phyloP scores from a whole-genome alignment of 306 rosid genomes.

The Begonia loranthoides region DNA sequence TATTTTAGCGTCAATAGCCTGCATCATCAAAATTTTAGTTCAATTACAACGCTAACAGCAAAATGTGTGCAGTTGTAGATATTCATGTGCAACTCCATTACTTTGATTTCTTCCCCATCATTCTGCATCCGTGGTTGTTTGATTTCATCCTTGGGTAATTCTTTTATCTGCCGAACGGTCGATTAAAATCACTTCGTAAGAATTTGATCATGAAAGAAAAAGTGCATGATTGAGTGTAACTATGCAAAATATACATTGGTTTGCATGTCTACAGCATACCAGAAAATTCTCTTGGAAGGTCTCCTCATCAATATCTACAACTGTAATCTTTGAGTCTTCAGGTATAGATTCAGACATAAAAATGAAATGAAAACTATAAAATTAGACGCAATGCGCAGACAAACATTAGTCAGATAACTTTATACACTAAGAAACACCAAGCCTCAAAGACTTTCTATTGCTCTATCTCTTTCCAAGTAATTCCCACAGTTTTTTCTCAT shows the following conservation, averaged over 20 bases:
- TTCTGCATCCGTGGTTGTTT: slow-evolving; percentile 18
- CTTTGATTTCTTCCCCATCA: slow-evolving; percentile 42
- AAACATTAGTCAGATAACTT: neutral
- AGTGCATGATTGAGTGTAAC: neutral
- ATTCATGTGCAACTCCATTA: slow-evolving; percentile 10
- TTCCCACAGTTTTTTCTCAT: too few species aligned
- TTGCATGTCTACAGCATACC: slow-evolving; percentile 21
- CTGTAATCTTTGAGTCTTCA: slow-evolving; percentile 18
- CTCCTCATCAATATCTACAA: slow-evolving; percentile 33
- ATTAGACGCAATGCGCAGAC: neutral
- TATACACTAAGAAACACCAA: too few species aligned
- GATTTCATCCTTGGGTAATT: slow-evolving; percentile 38
- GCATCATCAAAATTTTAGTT: slow-evolving; percentile 13
- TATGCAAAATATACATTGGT: neutral
- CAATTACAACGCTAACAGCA: too few species aligned
- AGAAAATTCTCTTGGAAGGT: slow-evolving; percentile 41
- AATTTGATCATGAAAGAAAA: neutral
- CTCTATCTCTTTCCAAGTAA: too few species aligned
- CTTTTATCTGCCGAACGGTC: slow-evolving; percentile 40
- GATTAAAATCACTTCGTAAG: slow-evolving; percentile 11
- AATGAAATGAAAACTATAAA: neutral
- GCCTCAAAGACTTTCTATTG: too few species aligned
- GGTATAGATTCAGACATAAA: slow-evolving; percentile 29
- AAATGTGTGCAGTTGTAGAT: too few species aligned
- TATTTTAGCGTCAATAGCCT: slow-evolving; percentile 67